Evolutionary conservation across 1,284 basidiomycete genomes (phyloP), one percentile per base, ranked within the genome.

Genomic region (Quambalaria eucalypti): DNA sequence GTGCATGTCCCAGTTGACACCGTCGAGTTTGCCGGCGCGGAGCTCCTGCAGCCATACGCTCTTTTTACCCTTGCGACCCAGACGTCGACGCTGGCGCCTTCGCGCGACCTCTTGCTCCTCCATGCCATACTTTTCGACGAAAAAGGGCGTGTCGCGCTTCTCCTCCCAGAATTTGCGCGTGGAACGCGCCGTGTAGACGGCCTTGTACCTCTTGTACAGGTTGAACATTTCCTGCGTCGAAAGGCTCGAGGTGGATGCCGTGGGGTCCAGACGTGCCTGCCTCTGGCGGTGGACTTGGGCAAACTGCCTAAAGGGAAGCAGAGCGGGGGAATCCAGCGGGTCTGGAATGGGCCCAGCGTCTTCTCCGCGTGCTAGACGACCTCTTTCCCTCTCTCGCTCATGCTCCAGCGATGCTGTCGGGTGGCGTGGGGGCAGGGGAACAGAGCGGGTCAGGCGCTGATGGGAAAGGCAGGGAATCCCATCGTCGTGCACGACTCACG

Each of bases 91-190:
- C 33, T 50, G 31, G 16, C 46, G 51, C 3, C 69, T 48, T 14
- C 53, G 61, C 6, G n/a, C 36, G 28, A 60, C 57, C 39, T 57
- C 61, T 1, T 59, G 60, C 23, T 62, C 55, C 19, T 46, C 48
- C 4, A 62, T 52, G 3, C 58, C 61, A 51, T 72, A 73, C 53
- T 69, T 69, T 47, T 73, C 71, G 36, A 55, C 56, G 56, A 73
- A 73, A 66, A 70, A 73, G 12, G 59, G 60, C 29, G 64, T 61
- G 36, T 67, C 51, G 12, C 56, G 58, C 29, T 68, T 60, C 28
- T 62, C 57, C n/a, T 66, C 55, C 29, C 66, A 73, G 54, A 71
- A 73, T 49, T 50, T 42, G 60, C 60, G 14, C 64, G 59, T 52
- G 62, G 59, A 54, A 59, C 68, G 12, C 60, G 66, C n/a, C 52